Base-by-base conservation (phyloP, 2,329 filamentous ascomycete species). In the Colletotrichum chlorophyti region DNA sequence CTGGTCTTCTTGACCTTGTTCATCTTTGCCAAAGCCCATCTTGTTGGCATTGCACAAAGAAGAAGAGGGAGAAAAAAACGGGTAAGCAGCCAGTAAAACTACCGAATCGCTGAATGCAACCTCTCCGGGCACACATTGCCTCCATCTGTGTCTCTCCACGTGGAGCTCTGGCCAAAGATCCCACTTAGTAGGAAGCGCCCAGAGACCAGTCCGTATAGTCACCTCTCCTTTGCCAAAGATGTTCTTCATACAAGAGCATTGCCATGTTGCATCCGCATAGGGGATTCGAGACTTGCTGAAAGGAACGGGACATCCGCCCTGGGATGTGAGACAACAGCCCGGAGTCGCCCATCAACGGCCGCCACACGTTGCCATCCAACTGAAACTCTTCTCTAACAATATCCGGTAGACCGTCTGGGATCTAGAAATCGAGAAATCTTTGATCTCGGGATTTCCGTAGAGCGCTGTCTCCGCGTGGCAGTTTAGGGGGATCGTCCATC, bases 291-390 rank as follows among this genome's bases (percentile, higher is more conserved):
- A n/a, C n/a, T n/a, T n/a, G n/a, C n/a, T n/a, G 15, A 38, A 32
- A 19, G 57, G 51, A 40, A 42, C 57, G 24, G 23, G 26, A 29
- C 15, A 15, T 11, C 9, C 23, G n/a, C 24, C 38, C 27, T 24
- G 43, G 40, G 19, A 54, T 60, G 38, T 49, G 38, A 60, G 43
- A 60, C 51, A 59, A 6, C 21, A 14, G 5, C 31, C 32, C 38
- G 57, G 17, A 60, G 29, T 11, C 51, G 43, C 43, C 42, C 11
- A 55, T 21, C 24, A 59, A 59, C 57, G 57, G 51, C 43, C 37
- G 31, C 23, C 43, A 21, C 43, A 40, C 49, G 43, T 14, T 31
- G 19, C 34, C 17, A 37, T 32, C 12, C 26, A 17, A 15, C 42
- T 38, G 21, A 24, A 19, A 9, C 34, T n/a, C 6, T n/a, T 26